Conservation (phyloP, 2,329 filamentous ascomycete species). For the Penicillium sp. region DNA sequence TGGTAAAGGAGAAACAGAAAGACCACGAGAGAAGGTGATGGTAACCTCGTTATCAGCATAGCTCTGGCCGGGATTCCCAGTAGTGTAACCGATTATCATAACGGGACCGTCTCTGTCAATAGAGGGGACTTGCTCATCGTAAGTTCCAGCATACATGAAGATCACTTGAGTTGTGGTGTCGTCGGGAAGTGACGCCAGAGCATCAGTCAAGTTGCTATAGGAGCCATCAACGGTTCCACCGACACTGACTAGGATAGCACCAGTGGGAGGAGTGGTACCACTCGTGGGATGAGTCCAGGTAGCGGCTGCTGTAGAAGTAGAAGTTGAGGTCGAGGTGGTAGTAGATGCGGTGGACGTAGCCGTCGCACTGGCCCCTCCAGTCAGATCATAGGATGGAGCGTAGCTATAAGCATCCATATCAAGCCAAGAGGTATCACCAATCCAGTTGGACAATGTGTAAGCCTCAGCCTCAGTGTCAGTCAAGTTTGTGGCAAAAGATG, state of each 20-base stretch:
- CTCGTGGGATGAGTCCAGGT: slow-evolving; percentile 41
- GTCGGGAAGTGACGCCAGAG: slow-evolving; percentile 36
- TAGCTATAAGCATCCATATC: slow-evolving; percentile 44
- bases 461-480: slow-evolving; percentile 33
- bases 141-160: slow-evolving; percentile 30
- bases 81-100: slow-evolving; percentile 19
- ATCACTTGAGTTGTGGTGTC: slow-evolving; percentile 36
- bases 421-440: slow-evolving; percentile 45
- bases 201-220: slow-evolving; percentile 36
- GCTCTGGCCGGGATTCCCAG: slow-evolving; percentile 17
- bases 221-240: slow-evolving; percentile 30
- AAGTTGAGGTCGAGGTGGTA: slow-evolving; percentile 1
- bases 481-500: slow-evolving; percentile 38
- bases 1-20: slow-evolving; percentile 23
- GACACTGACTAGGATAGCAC: slow-evolving; percentile 45
- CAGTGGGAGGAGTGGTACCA: slow-evolving; percentile 42
- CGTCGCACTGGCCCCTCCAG: slow-evolving; percentile 23
- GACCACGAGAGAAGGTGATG: slow-evolving; percentile 23
- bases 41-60: slow-evolving; percentile 16
- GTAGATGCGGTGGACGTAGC: slow-evolving; percentile 11
- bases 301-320: slow-evolving; percentile 21
- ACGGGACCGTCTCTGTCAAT: slow-evolving; percentile 19
- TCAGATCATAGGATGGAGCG: slow-evolving; percentile 35
- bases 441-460: slow-evolving; percentile 40
- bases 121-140: slow-evolving; percentile 22